Conservation (phyloP, 2,329 filamentous ascomycete species). For the Trichocomaceae sp. region DNA sequence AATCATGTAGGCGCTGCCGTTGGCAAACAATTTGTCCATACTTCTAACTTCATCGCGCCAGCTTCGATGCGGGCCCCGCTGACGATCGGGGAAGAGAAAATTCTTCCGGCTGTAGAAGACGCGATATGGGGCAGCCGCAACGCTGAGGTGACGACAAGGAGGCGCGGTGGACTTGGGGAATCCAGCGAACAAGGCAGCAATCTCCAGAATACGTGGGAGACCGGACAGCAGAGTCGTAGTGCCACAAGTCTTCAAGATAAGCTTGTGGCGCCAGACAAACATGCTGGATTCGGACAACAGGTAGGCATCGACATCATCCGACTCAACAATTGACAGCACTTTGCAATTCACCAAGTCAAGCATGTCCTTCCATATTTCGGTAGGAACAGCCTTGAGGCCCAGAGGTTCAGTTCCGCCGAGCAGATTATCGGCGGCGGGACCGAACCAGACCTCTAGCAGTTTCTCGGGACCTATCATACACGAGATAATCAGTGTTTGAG, state of each 20-base stretch:
- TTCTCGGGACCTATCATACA: constrained; percentile 72
- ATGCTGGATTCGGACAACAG: constrained; percentile 98
- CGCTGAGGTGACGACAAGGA: constrained; percentile 59
- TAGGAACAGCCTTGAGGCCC: constrained; percentile 78
- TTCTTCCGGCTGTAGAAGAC: constrained; percentile 99
- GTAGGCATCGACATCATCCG: constrained; percentile 91
- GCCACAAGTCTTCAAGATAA: constrained; percentile 96
- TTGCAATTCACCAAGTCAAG: constrained; percentile 98
- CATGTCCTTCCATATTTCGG: constrained; percentile 91
- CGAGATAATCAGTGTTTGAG: constrained; percentile 18
- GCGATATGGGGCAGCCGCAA: constrained; percentile 81
- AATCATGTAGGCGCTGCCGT: constrained; percentile 97
- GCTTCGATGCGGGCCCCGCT: constrained; percentile 89
- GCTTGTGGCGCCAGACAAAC: constrained; percentile 99
- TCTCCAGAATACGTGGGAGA: constrained; percentile 83
- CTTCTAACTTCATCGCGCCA: constrained; percentile 95
- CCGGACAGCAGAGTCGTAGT: constrained; percentile 90
- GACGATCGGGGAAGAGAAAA: constrained; percentile 90
- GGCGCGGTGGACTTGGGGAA: constrained; percentile 73
- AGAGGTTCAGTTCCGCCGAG: constrained; percentile 62
- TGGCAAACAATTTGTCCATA: constrained; percentile 82
- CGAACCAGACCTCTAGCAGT: constrained; percentile 97
- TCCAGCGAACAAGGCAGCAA: constrained; percentile 80
- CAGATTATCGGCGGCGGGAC: constrained; percentile 66
- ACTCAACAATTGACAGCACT: constrained; percentile 87